Base-by-base conservation (phyloP, 108 stramenopile species). In the Schizochytrium sp. region DNA sequence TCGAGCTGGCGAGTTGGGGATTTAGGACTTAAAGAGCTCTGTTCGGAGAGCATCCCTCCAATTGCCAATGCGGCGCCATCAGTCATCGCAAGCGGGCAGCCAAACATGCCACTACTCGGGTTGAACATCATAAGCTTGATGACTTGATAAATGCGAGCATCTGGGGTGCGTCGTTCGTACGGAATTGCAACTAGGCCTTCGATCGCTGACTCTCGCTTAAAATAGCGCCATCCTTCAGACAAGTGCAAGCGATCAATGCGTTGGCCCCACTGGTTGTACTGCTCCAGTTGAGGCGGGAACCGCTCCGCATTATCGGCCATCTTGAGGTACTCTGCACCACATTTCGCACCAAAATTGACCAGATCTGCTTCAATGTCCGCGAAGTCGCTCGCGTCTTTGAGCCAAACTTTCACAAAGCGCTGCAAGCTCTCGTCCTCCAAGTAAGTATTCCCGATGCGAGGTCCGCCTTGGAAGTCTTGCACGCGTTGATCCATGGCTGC, bases 111-210 rank as follows among this genome's bases (percentile, higher is more conserved):
- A 53, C 50, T n/a, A 53, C 76, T 83, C 53, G 76, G 76, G 50
- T 83, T 55, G 3, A 55, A 83, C 28, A 83, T 17, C 50, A 83
- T 55, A 40, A 83, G 76, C 53, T 83, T 83, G 76, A 83, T 12
- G 17, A 55, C 76, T 3, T 83, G 76, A 53, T 83, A 53, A 28
- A 83, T 83, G 50, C 76, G 76, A 5, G 76, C 47, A 17, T 55
- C 47, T 5, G 47, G 50, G 8, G 76, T 83, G 2, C 50, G 76
- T 38, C 55, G 49, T 53, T 83, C 76, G 76, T 83, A 83, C 76
- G 76, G 76, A 53, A 83, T 83, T n/a, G 76, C 49, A 40, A 83
- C 76, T n/a, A 83, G 53, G 10, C 76, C 76, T 40, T 83, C 76
- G 50, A 55, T 55, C 38, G 76, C 76, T 5, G 76, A 49, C 76